Conservation (phyloP, 805 yeast genomes). For the Jamesozyma hellenica region DNA sequence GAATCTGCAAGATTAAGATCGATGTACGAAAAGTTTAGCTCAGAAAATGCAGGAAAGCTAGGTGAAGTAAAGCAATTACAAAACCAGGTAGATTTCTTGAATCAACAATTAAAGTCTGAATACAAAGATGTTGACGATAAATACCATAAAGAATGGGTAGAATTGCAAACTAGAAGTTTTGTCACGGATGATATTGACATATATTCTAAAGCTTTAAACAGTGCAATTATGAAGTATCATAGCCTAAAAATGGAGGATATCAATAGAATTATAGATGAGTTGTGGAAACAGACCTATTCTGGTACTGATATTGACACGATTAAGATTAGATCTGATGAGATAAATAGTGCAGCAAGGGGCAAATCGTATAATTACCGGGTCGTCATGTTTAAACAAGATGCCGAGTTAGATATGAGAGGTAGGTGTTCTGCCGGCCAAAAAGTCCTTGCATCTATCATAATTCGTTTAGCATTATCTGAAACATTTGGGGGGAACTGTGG, state of each 20-base stretch:
- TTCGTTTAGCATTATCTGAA: constrained; percentile 85
- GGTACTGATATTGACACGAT: constrained; percentile 94
- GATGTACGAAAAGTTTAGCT: constrained; percentile 44
- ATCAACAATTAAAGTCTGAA: constrained; percentile 56
- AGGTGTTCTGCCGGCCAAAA: constrained; percentile 97
- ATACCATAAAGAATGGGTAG: constrained; percentile 63
- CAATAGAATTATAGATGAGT: constrained; percentile 74
- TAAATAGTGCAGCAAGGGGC: constrained; percentile 31
- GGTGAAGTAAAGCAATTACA: constrained; percentile 83
- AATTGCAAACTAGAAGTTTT: constrained; percentile 62
- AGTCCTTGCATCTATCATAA: constrained; percentile 84
- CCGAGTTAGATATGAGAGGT: constrained; percentile 95
- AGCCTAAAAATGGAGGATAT: constrained; percentile 86
- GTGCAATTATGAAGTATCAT: constrained; percentile 89
- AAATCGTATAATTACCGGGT: constrained; percentile 86
- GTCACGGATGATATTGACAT: constrained; percentile 74
- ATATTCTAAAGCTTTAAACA: constrained; percentile 78
- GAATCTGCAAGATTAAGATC: constrained; percentile 42
- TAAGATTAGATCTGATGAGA: constrained; percentile 70
- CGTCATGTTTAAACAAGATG: constrained; percentile 86
- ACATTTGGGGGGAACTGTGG: constrained; percentile 94
- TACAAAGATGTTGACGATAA: constrained; percentile 54
- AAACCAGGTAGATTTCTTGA: constrained; percentile 51
- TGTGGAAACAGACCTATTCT: constrained; percentile 89
- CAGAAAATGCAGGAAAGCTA: constrained; percentile 60